phyloP scores from a whole-genome alignment of 2,329 filamentous ascomycete genomes.

The Beauveria scarabaeidicola region DNA sequence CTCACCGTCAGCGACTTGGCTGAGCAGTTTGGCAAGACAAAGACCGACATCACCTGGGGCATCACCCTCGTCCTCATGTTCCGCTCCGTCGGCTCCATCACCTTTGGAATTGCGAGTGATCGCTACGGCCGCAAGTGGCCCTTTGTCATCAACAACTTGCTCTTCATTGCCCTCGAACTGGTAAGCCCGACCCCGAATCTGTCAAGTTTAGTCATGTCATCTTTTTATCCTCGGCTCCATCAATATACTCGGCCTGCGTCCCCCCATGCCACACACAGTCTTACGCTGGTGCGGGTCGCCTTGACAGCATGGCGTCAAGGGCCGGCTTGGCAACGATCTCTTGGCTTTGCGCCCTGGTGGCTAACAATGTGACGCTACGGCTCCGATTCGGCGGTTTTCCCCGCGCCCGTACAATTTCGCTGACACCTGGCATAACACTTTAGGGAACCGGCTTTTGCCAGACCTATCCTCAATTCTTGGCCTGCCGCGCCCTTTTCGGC shows the following conservation, averaged over 20 bases:
- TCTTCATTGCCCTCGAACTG: constrained; percentile 65
- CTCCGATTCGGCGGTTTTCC: not conserved
- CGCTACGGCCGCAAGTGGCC: constrained; percentile 59
- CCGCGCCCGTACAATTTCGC: not conserved
- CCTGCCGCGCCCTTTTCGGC: constrained; percentile 66
- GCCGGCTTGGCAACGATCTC: constrained; percentile 5
- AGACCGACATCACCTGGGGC: constrained; percentile 54
- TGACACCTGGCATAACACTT: not conserved
- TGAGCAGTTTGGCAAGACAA: constrained; percentile 42
- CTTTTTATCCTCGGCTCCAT: not conserved
- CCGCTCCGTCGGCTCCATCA: constrained; percentile 44
- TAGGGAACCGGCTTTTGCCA: constrained; percentile 58
- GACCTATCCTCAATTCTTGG: constrained; percentile 64
- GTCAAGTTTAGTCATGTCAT: not conserved
- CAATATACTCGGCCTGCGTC: not conserved
- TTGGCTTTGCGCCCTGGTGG: not conserved
- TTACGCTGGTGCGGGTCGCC: constrained; percentile 3
- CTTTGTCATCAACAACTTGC: constrained; percentile 65
- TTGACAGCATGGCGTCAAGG: constrained; percentile 1
- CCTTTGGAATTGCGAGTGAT: constrained; percentile 48
- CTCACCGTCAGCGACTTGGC: constrained; percentile 48
- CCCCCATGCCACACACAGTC: not conserved
- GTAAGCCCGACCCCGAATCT: constrained; percentile 29
- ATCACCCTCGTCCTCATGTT: constrained; percentile 57
- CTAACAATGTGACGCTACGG: not conserved